Evolutionary conservation across 345 rosid genomes (phyloP).

Genomic region (Hypericum androsaemum): DNA sequence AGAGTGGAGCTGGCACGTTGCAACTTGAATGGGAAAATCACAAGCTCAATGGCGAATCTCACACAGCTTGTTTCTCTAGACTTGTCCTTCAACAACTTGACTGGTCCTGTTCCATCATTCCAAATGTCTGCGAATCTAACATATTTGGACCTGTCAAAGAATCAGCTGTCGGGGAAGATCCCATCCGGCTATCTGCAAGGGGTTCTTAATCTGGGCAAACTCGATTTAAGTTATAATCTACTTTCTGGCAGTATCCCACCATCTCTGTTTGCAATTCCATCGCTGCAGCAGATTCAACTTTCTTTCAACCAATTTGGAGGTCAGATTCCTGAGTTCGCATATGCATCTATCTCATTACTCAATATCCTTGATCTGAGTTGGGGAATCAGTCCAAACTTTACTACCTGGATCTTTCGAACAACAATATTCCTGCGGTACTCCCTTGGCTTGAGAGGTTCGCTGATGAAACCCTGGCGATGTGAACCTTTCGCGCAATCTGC

Average conservation of each 20-base stretch:
- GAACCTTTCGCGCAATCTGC: conserved; percentile 15
- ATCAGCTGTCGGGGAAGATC: background rate
- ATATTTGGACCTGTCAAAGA: background rate
- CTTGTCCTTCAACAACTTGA: conserved; percentile 2
- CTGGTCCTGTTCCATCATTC: background rate
- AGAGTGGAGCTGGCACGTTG: background rate
- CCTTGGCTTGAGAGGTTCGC: conserved; percentile 30
- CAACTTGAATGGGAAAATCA: conserved; percentile 24
- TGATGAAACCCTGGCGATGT: background rate
- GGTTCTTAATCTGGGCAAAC: background rate
- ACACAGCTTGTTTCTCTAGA: conserved; percentile 17
- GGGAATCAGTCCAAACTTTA: conserved; percentile 5
- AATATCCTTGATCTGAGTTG: conserved; percentile 34
- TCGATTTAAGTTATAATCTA: background rate
- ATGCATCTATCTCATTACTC: conserved; percentile 1
- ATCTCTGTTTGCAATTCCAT: background rate
- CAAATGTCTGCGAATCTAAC: conserved; percentile 13
- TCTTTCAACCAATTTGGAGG: too few relatives aligned
- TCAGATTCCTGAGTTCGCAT: too few relatives aligned
- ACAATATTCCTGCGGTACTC: conserved; percentile 34
- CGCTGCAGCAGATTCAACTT: too few relatives aligned
- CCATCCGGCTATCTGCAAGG: background rate
- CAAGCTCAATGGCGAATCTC: conserved; percentile 16
- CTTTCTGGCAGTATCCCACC: background rate
- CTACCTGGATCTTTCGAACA: conserved; percentile 35